Evolutionary conservation across 106 monocot genomes (phyloP).

Genomic region (Alisma plantagoaquatica): DNA sequence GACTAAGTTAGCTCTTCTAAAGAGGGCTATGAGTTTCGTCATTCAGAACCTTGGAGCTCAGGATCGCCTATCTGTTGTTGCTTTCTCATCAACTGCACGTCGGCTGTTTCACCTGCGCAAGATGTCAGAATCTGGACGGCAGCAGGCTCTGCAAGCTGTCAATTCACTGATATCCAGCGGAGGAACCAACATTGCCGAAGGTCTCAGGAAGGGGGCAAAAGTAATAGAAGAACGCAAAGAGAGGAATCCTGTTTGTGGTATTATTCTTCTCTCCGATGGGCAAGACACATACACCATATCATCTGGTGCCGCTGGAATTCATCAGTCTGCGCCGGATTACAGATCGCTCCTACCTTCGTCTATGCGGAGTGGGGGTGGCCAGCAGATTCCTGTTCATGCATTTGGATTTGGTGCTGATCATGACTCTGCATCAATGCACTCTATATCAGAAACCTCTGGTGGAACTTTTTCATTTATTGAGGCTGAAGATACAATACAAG

Average conservation of each 20-base stretch:
- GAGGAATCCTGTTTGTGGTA: conserved; percentile 71
- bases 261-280: conserved; percentile 93
- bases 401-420: conserved; percentile 92
- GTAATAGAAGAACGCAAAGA: conserved; percentile 64
- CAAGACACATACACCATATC: conserved; percentile 66
- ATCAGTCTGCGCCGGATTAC: conserved; percentile 20
- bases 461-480: conserved; percentile 96
- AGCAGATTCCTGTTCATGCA: conserved; percentile 59
- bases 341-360: conserved; percentile 42
- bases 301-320: not conserved
- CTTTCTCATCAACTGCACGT: conserved; percentile 74
- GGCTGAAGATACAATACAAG: conserved; percentile 66
- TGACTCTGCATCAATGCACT: conserved; percentile 62
- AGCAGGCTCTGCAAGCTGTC: conserved; percentile 67
- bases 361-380: conserved; percentile 9
- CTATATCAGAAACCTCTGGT: conserved; percentile 69
- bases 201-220: conserved; percentile 54
- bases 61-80: conserved; percentile 75
- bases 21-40: conserved; percentile 89
- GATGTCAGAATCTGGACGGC: conserved; percentile 68
- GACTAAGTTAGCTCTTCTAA: conserved; percentile 72
- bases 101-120: conserved; percentile 63
- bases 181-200: conserved; percentile 89
- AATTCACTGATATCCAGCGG: conserved; percentile 51
- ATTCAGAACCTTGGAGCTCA: conserved; percentile 72